Evolutionary conservation across 495 filamentous ascomycete species (phyloP), one percentile per base, ranked within the genome.

Genomic region (Articulospora tetracladia): DNA sequence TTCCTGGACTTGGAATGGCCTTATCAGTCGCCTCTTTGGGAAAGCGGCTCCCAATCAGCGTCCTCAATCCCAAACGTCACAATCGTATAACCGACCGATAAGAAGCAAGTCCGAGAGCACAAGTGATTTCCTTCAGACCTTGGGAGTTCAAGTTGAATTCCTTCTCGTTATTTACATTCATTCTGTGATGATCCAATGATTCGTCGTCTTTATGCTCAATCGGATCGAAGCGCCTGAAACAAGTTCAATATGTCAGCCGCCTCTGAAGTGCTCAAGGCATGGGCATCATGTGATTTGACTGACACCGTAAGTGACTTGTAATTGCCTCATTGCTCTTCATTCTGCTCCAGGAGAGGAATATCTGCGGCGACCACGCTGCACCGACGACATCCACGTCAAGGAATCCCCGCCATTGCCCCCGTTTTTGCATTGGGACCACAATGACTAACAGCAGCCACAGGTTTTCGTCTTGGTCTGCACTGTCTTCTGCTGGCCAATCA

Each of bases 401-500:
- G n/a, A n/a, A n/a, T n/a, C n/a, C n/a, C n/a, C n/a, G 12, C 32
- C 4, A 30, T 26, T 25, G 24, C 13, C 4, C 3, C n/a, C 20
- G 10, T 0, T 26, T 15, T 60, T 26, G 15, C 6, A 19, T 28
- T 11, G 22, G 28, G 17, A 24, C 41, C 11, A 13, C 25, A 26
- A 19, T 20, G 50, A 26, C 50, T 22, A 32, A 32, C 30, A 13
- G n/a, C n/a, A n/a, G 13, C 13, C 30, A 4, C 36, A 63, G 53
- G 57, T 76, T 51, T 79, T 79, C 60, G 73, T 79, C 50, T 73
- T 79, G 25, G 72, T 77, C 10, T 86, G 88, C 15, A 90, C 93
- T 7, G 92, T 91, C 24, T 85, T 97, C 25, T 93, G 97, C 57
- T 76, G 97, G 69, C 84, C 97, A 68, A 97, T 97, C 91, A 93